These are phyloP conservation scores for Penicillium olsonii DNA, from an alignment of 2,329 filamentous ascomycete genomes.

Conservation along the genomic window DNA sequence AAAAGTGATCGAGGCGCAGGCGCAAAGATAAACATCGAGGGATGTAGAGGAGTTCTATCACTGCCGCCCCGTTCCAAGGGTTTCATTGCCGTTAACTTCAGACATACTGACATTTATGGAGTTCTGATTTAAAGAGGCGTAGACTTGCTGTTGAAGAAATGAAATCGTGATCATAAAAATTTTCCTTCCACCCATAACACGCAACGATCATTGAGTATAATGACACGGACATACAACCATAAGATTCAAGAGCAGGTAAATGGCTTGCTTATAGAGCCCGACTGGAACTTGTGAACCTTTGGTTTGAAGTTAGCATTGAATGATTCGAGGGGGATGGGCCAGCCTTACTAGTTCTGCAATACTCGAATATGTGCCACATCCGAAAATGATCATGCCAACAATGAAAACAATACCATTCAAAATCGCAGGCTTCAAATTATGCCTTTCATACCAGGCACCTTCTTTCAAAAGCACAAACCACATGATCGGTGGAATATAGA, in stretches of 20 bases:
- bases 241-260: conserved; percentile 6
- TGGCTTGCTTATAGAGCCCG: conserved; percentile 8
- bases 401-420: conserved; percentile 15
- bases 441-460: conserved; percentile 9
- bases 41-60: too few relatives aligned
- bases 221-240: neutral
- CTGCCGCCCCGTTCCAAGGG: too few relatives aligned
- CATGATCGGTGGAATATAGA: conserved; percentile 12
- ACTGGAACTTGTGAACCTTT: conserved; percentile 2
- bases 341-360: conserved; percentile 15
- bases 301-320: neutral
- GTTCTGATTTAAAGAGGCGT: too few relatives aligned
- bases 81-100: too few relatives aligned
- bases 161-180: too few relatives aligned
- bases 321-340: neutral
- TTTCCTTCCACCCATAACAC: too few relatives aligned
- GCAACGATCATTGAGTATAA: neutral
- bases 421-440: conserved; percentile 6
- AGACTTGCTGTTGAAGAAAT: too few relatives aligned
- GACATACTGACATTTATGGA: too few relatives aligned
- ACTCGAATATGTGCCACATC: conserved; percentile 17
- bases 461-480: conserved; percentile 9
- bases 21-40: too few relatives aligned
- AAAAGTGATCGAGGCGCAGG: too few relatives aligned
- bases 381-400: conserved; percentile 16